phyloP scores from a whole-genome alignment of 1,284 basidiomycete genomes.

The Ustilago sp. region DNA sequence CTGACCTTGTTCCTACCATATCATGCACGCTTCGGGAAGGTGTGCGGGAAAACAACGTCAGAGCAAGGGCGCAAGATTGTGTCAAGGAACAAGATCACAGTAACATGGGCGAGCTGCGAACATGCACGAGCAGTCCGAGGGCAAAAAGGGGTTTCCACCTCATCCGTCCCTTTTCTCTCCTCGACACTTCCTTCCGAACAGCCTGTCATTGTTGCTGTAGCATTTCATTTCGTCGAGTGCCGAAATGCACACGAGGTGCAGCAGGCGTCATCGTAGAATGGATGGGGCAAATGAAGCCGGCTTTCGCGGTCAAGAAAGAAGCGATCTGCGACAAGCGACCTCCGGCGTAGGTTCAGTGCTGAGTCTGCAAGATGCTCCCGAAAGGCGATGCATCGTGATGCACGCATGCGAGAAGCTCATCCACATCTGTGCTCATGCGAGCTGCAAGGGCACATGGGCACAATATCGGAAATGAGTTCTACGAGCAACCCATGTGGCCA shows the following conservation, averaged over 20 bases:
- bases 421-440: not conserved
- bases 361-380: not conserved
- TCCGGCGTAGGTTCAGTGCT: not conserved
- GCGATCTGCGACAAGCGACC: not conserved
- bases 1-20: not conserved
- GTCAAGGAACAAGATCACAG: not conserved
- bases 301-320: not conserved
- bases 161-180: not conserved
- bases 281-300: not conserved
- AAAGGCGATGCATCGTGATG: not conserved
- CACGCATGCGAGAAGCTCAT: not conserved
- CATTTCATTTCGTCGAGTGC: not conserved
- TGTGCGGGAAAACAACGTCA: not conserved
- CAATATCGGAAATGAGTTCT: constrained; percentile 1
- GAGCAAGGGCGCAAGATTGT: not conserved
- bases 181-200: constrained; percentile 1
- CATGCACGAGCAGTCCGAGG: not conserved
- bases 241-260: not conserved
- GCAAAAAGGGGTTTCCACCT: not conserved
- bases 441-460: not conserved
- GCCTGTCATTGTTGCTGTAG: not conserved
- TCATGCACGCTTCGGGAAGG: not conserved
- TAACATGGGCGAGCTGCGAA: not conserved
- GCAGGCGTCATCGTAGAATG: not conserved
- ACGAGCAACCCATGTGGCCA: not conserved